Percentiles rank a stretch among this genome's conserved stretches.
Evolutionary conservation across 164 flowering plant genomes (phyloP).

Genomic region (Protea cynaroides): DNA sequence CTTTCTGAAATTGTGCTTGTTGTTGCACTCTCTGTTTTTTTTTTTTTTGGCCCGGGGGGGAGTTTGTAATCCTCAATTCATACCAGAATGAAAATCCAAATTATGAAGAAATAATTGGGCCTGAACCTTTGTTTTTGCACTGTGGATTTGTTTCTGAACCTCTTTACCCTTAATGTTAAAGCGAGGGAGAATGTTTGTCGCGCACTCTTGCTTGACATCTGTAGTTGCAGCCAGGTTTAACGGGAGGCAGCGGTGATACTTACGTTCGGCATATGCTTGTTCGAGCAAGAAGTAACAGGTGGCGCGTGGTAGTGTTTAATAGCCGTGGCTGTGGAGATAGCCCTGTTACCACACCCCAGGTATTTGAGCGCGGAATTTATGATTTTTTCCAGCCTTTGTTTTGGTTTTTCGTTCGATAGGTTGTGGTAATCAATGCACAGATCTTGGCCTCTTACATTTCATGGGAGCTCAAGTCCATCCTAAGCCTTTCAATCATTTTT

Average conservation of each 20-base stretch:
- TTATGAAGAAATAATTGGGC: too few relatives aligned
- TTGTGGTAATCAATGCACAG: background rate
- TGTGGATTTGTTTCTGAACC: too few relatives aligned
- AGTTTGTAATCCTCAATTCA: too few relatives aligned
- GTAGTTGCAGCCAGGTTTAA: constrained; percentile 78
- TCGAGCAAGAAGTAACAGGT: constrained; percentile 61
- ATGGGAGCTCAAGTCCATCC: background rate
- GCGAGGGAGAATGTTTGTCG: too few relatives aligned
- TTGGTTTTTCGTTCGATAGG: background rate
- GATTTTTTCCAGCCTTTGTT: background rate
- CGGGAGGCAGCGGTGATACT: constrained; percentile 87
- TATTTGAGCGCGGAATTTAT: constrained; percentile 13
- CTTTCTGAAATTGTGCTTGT: constrained; percentile 2
- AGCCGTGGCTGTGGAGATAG: constrained; percentile 89
- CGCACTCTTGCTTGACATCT: constrained; percentile 6
- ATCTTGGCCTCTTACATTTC: background rate
- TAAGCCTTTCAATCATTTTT: too few relatives aligned
- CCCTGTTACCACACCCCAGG: constrained; percentile 89
- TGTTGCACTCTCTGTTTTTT: background rate
- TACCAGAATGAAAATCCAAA: too few relatives aligned
- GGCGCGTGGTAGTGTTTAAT: constrained; percentile 89
- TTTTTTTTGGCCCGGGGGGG: too few relatives aligned
- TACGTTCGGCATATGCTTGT: constrained; percentile 87
- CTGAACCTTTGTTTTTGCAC: too few relatives aligned
- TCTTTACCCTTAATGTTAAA: too few relatives aligned